phyloP scores from a whole-genome alignment of 495 filamentous ascomycete genomes.

The Gamarada debralockiae region DNA sequence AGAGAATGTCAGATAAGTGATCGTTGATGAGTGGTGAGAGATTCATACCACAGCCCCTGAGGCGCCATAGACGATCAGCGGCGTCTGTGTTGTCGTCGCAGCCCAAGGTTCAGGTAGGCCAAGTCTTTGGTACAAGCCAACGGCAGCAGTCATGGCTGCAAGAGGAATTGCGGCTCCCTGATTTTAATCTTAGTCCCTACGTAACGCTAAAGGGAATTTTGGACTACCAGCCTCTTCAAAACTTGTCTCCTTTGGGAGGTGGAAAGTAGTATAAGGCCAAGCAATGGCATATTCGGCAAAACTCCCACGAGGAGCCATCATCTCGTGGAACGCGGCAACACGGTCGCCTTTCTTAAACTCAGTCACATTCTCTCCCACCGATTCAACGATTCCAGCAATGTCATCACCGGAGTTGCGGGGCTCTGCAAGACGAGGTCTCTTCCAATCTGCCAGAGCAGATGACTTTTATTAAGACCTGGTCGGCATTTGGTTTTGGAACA shows the following conservation, averaged over 20 bases:
- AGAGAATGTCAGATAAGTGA: neutral
- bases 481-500: conserved; percentile 53
- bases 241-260: conserved; percentile 55
- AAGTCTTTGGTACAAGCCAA: conserved; percentile 57
- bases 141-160: conserved; percentile 68
- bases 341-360: conserved; percentile 75
- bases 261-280: conserved; percentile 62
- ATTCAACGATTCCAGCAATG: conserved; percentile 78
- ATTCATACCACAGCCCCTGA: conserved; percentile 49
- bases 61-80: conserved; percentile 58
- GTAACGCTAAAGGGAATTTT: neutral
- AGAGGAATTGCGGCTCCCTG: conserved; percentile 64
- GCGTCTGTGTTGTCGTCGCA: conserved; percentile 37
- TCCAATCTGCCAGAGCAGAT: conserved; percentile 72
- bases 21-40: neutral
- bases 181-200: conserved; percentile 37
- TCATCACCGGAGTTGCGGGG: conserved; percentile 89
- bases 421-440: conserved; percentile 29
- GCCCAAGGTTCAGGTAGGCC: conserved; percentile 63
- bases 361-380: conserved; percentile 74
- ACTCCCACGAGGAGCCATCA: conserved; percentile 47
- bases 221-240: conserved; percentile 56
- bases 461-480: conserved; percentile 69
- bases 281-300: conserved; percentile 72
- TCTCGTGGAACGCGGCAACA: conserved; percentile 64